These are phyloP conservation scores for Pyracantha coccinea DNA, from an alignment of 331 rosid species.

Conservation along the genomic window DNA sequence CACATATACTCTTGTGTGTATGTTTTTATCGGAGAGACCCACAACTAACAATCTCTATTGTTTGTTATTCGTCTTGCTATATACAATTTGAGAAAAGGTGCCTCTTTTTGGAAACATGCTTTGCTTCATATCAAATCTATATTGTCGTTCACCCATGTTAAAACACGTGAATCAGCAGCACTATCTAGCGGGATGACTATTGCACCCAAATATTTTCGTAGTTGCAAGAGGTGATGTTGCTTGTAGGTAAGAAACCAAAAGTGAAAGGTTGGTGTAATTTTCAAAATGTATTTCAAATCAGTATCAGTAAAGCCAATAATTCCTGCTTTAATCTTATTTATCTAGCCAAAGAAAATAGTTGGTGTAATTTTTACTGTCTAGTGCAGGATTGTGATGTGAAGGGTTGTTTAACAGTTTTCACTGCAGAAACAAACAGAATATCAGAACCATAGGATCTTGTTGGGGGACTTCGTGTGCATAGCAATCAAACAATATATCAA, in stretches of 20 bases:
- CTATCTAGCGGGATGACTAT: too few relatives aligned
- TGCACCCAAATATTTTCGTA: too few relatives aligned
- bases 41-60: neutral
- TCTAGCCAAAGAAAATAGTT: neutral
- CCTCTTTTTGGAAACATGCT: neutral
- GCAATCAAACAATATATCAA: neutral
- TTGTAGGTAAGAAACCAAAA: neutral
- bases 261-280: neutral
- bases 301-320: neutral
- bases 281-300: neutral
- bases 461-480: neutral
- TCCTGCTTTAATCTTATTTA: neutral
- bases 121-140: neutral
- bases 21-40: slow-evolving; percentile 12
- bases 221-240: neutral
- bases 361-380: neutral
- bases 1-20: neutral
- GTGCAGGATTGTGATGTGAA: neutral
- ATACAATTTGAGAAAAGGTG: neutral
- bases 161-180: too few relatives aligned
- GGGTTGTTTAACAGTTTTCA: neutral
- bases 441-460: neutral
- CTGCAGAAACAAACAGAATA: too few relatives aligned
- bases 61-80: neutral
- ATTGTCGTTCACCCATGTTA: too few relatives aligned